These are phyloP conservation scores for Pyrus betulifolia DNA, from an alignment of 306 rosid genomes.

Conservation along the genomic window DNA sequence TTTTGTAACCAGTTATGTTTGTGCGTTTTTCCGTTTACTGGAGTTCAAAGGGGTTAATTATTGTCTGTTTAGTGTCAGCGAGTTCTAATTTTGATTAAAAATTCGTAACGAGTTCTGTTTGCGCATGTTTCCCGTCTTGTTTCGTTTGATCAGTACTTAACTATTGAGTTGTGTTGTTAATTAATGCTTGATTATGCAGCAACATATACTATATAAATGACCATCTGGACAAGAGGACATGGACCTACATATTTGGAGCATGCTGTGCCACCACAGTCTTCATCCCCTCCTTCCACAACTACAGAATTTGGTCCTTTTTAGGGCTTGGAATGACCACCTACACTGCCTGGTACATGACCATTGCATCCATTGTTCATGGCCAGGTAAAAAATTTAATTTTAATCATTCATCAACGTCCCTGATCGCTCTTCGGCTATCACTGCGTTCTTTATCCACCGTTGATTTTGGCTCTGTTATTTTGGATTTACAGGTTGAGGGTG, in stretches of 20 bases:
- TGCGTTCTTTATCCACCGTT: neutral
- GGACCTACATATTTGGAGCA: constrained; percentile 94
- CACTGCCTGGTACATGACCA: constrained; percentile 93
- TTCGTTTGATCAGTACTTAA: neutral
- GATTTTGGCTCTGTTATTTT: neutral
- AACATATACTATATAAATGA: constrained; percentile 85
- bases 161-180: neutral
- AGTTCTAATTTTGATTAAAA: neutral
- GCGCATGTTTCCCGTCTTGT: neutral
- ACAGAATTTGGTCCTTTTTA: constrained; percentile 90
- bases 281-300: constrained; percentile 91
- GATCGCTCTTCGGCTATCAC: neutral
- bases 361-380: constrained; percentile 71
- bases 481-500: constrained; percentile 58
- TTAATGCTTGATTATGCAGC: constrained; percentile 28
- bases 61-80: neutral
- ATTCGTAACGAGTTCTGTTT: too few species aligned
- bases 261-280: constrained; percentile 97
- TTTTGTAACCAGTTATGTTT: neutral
- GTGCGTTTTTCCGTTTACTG: neutral
- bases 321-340: constrained; percentile 97
- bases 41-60: neutral
- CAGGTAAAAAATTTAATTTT: constrained; percentile 38
- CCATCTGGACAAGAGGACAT: constrained; percentile 84
- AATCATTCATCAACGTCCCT: neutral